phyloP scores from a whole-genome alignment of 2,329 filamentous ascomycete genomes.

The Aciculosporium take region DNA sequence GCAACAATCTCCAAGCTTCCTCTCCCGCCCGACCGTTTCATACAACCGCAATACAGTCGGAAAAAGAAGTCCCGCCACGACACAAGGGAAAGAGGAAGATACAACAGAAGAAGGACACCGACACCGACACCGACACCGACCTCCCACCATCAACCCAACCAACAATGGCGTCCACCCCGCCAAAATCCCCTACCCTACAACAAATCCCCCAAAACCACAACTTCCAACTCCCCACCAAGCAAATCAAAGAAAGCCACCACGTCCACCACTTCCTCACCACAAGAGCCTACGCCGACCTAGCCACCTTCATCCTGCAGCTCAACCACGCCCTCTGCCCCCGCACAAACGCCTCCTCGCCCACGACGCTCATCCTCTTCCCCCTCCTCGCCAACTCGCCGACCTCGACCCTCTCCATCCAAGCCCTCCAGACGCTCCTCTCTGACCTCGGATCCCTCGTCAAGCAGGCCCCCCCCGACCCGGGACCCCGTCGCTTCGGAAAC shows the following conservation, averaged over 20 bases:
- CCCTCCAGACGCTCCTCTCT: slow-evolving; percentile 51
- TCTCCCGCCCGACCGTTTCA: not conserved
- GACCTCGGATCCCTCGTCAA: slow-evolving; percentile 54
- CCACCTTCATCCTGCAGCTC: slow-evolving; percentile 76
- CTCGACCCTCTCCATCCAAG: slow-evolving; percentile 40
- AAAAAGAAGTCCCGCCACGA: too few species aligned
- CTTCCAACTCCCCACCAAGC: slow-evolving; percentile 51
- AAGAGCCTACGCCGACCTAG: slow-evolving; percentile 74
- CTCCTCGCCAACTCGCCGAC: slow-evolving; percentile 25
- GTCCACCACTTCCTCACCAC: slow-evolving; percentile 68
- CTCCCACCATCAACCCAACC: not conserved
- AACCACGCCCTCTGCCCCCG: slow-evolving; percentile 75
- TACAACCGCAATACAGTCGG: not conserved
- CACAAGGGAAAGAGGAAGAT: not conserved
- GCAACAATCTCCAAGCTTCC: not conserved
- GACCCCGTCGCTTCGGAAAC: slow-evolving; percentile 84
- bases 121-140: not conserved
- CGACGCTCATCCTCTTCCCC: slow-evolving; percentile 25
- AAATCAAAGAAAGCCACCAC: slow-evolving; percentile 74
- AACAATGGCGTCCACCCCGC: slow-evolving; percentile 1
- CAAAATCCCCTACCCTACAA: slow-evolving; percentile 22
- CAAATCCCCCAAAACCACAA: slow-evolving; percentile 33
- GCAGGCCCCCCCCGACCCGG: slow-evolving; percentile 69
- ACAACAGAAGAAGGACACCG: too few species aligned
- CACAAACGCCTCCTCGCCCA: slow-evolving; percentile 22